Conservation (phyloP, 2,329 filamentous ascomycete species). For the Scolecobasidium constrictum region DNA sequence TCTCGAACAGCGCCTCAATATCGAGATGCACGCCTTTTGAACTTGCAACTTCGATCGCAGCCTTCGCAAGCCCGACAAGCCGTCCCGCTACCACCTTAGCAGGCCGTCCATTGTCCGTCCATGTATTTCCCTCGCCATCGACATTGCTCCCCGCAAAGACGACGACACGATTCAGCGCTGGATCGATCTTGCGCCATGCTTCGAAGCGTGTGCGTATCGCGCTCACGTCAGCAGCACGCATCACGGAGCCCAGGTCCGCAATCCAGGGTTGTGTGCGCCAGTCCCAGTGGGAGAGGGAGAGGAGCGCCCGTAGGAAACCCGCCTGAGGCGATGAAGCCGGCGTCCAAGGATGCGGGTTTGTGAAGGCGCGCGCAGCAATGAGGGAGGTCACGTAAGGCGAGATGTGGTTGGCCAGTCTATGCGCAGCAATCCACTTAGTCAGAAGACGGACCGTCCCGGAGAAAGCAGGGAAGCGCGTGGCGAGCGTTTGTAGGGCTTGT, state of each 20-base stretch:
- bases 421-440: slow-evolving; percentile 81
- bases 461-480: slow-evolving; percentile 67
- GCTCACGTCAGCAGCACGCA: slow-evolving; percentile 50
- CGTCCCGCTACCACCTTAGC: slow-evolving; percentile 74
- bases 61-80: slow-evolving; percentile 71
- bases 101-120: slow-evolving; percentile 59
- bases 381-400: slow-evolving; percentile 73
- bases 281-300: slow-evolving; percentile 79
- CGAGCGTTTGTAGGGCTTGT: slow-evolving; percentile 69
- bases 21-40: slow-evolving; percentile 40
- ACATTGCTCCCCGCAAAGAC: slow-evolving; percentile 73
- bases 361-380: slow-evolving; percentile 65
- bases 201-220: slow-evolving; percentile 62
- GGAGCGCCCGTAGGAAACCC: slow-evolving; percentile 71
- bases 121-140: slow-evolving; percentile 68
- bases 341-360: slow-evolving; percentile 71
- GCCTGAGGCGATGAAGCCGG: slow-evolving; percentile 65
- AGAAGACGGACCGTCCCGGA: slow-evolving; percentile 73
- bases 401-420: slow-evolving; percentile 69
- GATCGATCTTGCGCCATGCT: slow-evolving; percentile 80
- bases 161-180: slow-evolving; percentile 71
- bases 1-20: slow-evolving; percentile 51
- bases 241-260: slow-evolving; percentile 49
- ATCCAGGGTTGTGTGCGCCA: slow-evolving; percentile 78
- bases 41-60: slow-evolving; percentile 46